Percentiles rank a stretch among this genome's conserved stretches.
phyloP scores from a whole-genome alignment of 345 rosid genomes.

The Trapa incisa region DNA sequence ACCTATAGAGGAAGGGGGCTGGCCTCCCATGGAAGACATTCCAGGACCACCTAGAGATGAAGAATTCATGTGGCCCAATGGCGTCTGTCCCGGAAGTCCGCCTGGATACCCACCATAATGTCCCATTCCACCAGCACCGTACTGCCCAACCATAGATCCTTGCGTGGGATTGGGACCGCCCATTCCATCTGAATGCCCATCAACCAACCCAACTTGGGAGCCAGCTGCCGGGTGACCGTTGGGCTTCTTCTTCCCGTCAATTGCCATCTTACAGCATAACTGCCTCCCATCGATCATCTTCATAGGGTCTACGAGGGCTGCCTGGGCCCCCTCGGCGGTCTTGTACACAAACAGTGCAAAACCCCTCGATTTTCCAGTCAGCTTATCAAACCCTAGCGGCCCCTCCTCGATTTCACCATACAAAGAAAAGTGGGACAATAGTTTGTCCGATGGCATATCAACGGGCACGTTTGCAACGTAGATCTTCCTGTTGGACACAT shows the following conservation, averaged over 20 bases:
- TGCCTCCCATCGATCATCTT: constrained; percentile 66
- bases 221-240: constrained; percentile 16
- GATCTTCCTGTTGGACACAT: constrained; percentile 61
- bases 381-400: constrained; percentile 76
- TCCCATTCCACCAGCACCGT: constrained; percentile 11
- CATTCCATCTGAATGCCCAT: constrained; percentile 45
- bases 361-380: constrained; percentile 74
- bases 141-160: constrained; percentile 11
- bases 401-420: constrained; percentile 89
- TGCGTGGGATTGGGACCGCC: constrained; percentile 14
- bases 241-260: constrained; percentile 66
- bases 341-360: constrained; percentile 79
- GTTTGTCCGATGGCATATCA: constrained; percentile 61
- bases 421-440: constrained; percentile 37
- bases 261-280: constrained; percentile 59
- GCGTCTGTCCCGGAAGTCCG: constrained; percentile 18
- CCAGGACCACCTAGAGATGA: constrained; percentile 24
- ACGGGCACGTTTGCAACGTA: constrained; percentile 66
- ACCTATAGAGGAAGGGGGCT: constrained; percentile 32
- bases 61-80: constrained; percentile 36
- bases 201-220: constrained; percentile 14
- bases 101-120: constrained; percentile 45
- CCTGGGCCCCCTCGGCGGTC: constrained; percentile 65
- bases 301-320: constrained; percentile 58
- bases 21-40: constrained; percentile 9